A percentile compares a stretch with the other conserved stretches of the same genome.
These are phyloP conservation scores for Candida maris DNA, from an alignment of 805 yeast species.

Conservation along the genomic window DNA sequence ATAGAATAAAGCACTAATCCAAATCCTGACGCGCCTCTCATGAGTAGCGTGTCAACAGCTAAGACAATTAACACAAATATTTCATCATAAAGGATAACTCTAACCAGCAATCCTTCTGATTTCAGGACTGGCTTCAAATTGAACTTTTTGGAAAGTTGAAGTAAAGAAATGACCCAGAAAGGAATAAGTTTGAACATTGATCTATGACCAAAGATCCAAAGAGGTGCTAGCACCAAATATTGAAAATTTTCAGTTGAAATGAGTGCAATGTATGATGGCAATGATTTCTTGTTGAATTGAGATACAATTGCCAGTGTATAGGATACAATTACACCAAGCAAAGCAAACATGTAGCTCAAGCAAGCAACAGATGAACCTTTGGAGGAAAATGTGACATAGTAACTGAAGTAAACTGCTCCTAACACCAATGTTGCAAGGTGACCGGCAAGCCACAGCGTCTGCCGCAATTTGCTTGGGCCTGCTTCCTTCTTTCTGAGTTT, in stretches of 20 bases:
- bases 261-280: slow-evolving; percentile 62
- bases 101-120: slow-evolving; percentile 37
- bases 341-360: slow-evolving; percentile 51
- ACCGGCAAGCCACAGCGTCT: slow-evolving; percentile 54
- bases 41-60: slow-evolving; percentile 52
- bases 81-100: slow-evolving; percentile 59
- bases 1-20: slow-evolving; percentile 54
- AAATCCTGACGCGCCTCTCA: slow-evolving; percentile 68
- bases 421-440: slow-evolving; percentile 44
- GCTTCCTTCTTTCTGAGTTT: slow-evolving; percentile 35
- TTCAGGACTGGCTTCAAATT: slow-evolving; percentile 40
- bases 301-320: slow-evolving; percentile 52
- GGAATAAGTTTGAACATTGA: slow-evolving; percentile 67
- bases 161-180: slow-evolving; percentile 48
- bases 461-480: slow-evolving; percentile 38
- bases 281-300: slow-evolving; percentile 51
- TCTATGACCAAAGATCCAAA: slow-evolving; percentile 64
- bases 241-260: slow-evolving; percentile 77
- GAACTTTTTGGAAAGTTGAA: slow-evolving; percentile 48
- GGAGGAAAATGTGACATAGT: slow-evolving; percentile 32
- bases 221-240: slow-evolving; percentile 47
- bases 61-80: slow-evolving; percentile 50
- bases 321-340: slow-evolving; percentile 54
- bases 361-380: slow-evolving; percentile 44
- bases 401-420: slow-evolving; percentile 36